Evolutionary conservation across 345 rosid genomes (phyloP), one percentile per base, ranked within the genome.

Genomic region (Corymbia maculata): DNA sequence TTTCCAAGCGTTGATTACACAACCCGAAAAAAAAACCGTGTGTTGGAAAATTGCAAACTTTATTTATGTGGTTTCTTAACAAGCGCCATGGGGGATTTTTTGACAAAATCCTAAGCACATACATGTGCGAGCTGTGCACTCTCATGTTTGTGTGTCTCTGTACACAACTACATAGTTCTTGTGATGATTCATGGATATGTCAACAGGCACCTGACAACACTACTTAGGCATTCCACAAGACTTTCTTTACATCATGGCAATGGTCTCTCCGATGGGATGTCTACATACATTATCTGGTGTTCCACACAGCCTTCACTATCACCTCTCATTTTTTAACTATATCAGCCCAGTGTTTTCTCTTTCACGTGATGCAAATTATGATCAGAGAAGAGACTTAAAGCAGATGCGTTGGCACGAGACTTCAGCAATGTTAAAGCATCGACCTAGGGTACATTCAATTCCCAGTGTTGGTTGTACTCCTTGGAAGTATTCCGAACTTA

Each of bases 241-340:
- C 87, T 51, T 86, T 28, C 59, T 85, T 49, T 51, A 13, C 61
- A 59, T 47, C 75, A 66, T 87, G 85, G 36, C 51, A 57, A 93
- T 95, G 94, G 94, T 93, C 36, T 88, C 93, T 91, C 79, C 92
- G 50, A 91, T 92, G 85, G 92, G 93, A 51, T 88, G 88, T 91
- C 59, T 95, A n/a, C 91, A 88, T 61, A 87, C 90, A 88, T 89
- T 90, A 90, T 49, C 86, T 88, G 55, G 89, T 92, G 15, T 90
- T 88, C 87, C 88, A 84, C 61, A 85, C 87, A 59, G 85, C 61
- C 88, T 79, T 86, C 47, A 87, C 87, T 13, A 85, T 47, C 47
- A 1, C 21, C 13, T 15, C 51, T 22, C 75, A 51, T 86, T 87
- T 50, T 42, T 79, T 51, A 88, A 89, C 51, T 79, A 86, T 88